Evolutionary conservation across 2,329 filamentous ascomycete genomes (phyloP), one percentile per base, ranked within the genome.

Genomic region (Alternaria arborescens): DNA sequence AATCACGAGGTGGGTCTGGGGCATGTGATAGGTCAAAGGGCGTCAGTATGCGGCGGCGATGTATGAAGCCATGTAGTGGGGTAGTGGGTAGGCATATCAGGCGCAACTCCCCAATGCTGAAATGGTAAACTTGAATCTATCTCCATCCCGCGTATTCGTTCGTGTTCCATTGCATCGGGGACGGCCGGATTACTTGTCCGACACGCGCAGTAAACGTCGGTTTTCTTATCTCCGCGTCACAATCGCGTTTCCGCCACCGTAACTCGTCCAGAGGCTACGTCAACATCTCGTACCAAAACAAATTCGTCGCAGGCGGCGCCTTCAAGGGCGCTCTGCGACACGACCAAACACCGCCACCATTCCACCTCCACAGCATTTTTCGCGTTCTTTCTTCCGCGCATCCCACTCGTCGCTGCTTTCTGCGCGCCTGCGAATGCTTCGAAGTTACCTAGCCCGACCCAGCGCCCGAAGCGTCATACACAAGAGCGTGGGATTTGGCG

Each of bases 341-440:
- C 43, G 16, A 32, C 32, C 58, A 55, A 63, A 59, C 52, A 67
- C 59, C 68, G 69, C 73, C 75, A 60, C 34, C 47, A 60, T 60
- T 52, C 58, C 58, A 14, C 53, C 53, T 26, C 26, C 10, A 47
- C 10, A 6, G 11, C n/a, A 11, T 20, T 44, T 22, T 16, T 34
- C 52, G 40, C 52, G 22, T n/a, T n/a, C 40, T 22, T 30, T 32
- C 8, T 44, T 38, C 5, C 24, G 32, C 16, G 22, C 32, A 6
- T 40, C 44, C 5, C 32, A 30, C 20, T 12, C 22, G 18, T 36
- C 18, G 44, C 32, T 38, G 38, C 53, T 57, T 32, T 44, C 53
- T n/a, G 51, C 46, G 67, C 76, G 75, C 69, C 71, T 77, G 68
- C 75, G 71, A 60, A 67, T 74, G 74, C 73, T 78, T 66, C 73